Base-by-base conservation (phyloP, 1,284 basidiomycete genomes). In the Takashimella koratensis region DNA sequence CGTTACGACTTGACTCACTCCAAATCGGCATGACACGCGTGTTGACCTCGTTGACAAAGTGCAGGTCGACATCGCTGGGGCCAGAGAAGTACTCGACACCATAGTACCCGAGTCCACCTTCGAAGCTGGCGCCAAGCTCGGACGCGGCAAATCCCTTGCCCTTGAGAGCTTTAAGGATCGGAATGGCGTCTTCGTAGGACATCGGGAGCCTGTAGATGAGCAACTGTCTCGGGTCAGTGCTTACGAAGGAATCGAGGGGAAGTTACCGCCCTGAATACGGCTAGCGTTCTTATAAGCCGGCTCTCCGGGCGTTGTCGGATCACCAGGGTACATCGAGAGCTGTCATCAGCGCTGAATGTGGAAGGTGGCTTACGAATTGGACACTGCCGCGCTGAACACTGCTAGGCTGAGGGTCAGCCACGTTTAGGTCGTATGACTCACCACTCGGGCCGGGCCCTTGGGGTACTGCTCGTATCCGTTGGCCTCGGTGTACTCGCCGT, bases 251-350 rank as follows among this genome's bases (percentile, higher is more conserved):
- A 93, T 95, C 25, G 76, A 80, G 5, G 93, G 90, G 47, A 88
- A 82, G 63, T 88, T 91, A 45, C 76, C 78, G 23, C 81, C 83
- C 43, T 85, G 81, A 2, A 82, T 77, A 21, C 90, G 82, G 23
- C 86, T 86, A 10, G 85, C 85, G 66, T 94, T 86, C 68, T 85
- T 81, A 73, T 97, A 97, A 2, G 92, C 83, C 21, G 95, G 94
- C 60, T 82, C 79, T 16, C 89, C 90, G 1, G 93, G 93, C 1
- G 94, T 97, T 11, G 66, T 64, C 12, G 77, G 76, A 57, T 77
- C 76, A 36, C 82, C 82, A 2, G 92, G 90, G 71, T 94, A 94
- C 30, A 63, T 68, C 8, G 70, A 73, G n/a, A 74, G 50, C 58
- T 65, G 27, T 40, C 1, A 51, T 40, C n/a, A n/a, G n/a, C n/a